phyloP scores from a whole-genome alignment of 2,329 filamentous ascomycete genomes.

The Phyllosticta citriasiana region DNA sequence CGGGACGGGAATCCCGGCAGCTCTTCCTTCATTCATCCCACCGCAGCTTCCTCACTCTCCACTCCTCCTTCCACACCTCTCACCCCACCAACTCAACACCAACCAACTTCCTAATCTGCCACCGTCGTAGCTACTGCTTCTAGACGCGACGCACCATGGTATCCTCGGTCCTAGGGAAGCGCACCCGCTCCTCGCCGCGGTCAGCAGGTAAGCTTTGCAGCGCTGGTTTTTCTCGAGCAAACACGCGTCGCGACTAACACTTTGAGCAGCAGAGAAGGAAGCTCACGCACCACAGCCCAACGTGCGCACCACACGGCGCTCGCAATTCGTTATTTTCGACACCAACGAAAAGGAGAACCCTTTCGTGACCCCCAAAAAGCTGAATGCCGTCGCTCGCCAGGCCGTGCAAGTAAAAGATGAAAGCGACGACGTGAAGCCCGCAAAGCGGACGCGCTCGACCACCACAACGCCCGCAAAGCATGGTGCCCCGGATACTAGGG shows the following conservation, averaged over 20 bases:
- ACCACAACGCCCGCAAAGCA: slow-evolving; percentile 41
- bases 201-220: slow-evolving; percentile 11
- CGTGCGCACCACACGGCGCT: slow-evolving; percentile 28
- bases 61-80: background rate
- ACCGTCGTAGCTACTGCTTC: background rate
- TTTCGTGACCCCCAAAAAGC: slow-evolving; percentile 31
- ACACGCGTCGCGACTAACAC: slow-evolving; percentile 17
- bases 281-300: background rate
- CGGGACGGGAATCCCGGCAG: background rate
- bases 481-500: slow-evolving; percentile 26
- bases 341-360: slow-evolving; percentile 62
- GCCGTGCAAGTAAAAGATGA: slow-evolving; percentile 38
- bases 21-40: background rate
- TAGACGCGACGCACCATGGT: slow-evolving; percentile 17
- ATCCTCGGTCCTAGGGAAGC: slow-evolving; percentile 28
- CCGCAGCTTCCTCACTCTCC: background rate
- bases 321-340: slow-evolving; percentile 37
- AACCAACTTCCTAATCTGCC: background rate
- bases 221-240: slow-evolving; percentile 15
- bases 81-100: background rate
- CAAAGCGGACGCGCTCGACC: slow-evolving; percentile 22
- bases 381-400: slow-evolving; percentile 24
- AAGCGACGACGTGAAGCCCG: slow-evolving; percentile 21
- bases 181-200: slow-evolving; percentile 24
- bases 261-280: slow-evolving; percentile 3